Evolutionary conservation across 176 grass and related monocot species (phyloP), one percentile per base, ranked within the genome.

Genomic region (Aegilops bicornis): DNA sequence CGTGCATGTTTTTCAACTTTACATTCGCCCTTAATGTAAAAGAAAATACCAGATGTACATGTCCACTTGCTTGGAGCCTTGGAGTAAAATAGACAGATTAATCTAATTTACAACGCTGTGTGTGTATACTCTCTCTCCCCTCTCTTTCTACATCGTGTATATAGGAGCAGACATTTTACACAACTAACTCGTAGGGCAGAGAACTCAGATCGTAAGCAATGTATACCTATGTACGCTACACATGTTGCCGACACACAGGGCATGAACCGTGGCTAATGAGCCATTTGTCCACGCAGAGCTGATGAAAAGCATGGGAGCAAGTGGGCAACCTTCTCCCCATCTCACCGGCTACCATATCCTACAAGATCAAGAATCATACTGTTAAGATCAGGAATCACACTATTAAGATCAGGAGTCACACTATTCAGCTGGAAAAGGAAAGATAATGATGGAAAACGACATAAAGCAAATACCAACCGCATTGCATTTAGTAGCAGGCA

Each of bases 271-370:
- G 92, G 30, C 81, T 84, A 67, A 68, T 68, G 19, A 97, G 92
- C 95, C 95, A 97, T 87, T 89, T 94, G 81, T 97, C 95, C 75
- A 97, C 90, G 61, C 95, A 97, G 22, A 37, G 75, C 90, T 87
- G 82, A 79, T 97, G 94, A 19, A 97, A 97, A 37, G 70, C 94
- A 84, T 97, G 94, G 5, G 87, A 92, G 73, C 94, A 97, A 71
- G 17, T 66, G 1, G 94, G 94, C 83, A 97, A 81, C 71, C 47
- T 94, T 76, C 94, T 92, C 48, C 77, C 92, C 42, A 61, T 94
- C 33, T 97, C 94, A 32, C 92, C 92, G 15, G 72, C 19, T 31
- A 92, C 77, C 25, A 97, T 66, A 79, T 96, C 94, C 94, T 96
- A 78, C 72, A 86, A 63, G 20, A 50, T 58, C 54, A 59, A 59